Conservation (phyloP, 140 eudicot species). For the Oenanthe javanica region DNA sequence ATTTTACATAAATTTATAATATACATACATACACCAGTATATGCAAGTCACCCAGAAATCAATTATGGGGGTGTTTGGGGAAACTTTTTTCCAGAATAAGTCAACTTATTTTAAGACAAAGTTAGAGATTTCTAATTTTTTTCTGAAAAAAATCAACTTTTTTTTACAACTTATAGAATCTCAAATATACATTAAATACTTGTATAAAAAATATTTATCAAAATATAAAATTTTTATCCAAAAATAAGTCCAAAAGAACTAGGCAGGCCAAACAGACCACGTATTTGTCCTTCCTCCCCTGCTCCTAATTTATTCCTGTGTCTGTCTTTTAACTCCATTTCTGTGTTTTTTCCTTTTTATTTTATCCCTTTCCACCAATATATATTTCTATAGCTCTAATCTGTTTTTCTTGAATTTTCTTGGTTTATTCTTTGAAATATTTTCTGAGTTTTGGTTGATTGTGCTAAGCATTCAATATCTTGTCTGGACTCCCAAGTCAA, state of each 20-base stretch:
- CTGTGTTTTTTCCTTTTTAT: not conserved
- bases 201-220: too few species aligned
- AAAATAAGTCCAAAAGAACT: too few species aligned
- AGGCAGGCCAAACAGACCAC: too few species aligned
- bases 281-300: not conserved
- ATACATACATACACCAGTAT: not conserved
- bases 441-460: not conserved
- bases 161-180: too few species aligned
- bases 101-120: too few species aligned
- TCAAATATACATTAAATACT: too few species aligned
- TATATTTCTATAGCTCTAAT: not conserved
- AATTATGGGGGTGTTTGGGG: too few species aligned
- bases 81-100: too few species aligned
- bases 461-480: not conserved
- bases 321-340: conserved; percentile 1
- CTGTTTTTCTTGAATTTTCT: not conserved
- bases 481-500: not conserved
- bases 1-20: not conserved
- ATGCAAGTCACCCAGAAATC: not conserved
- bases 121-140: too few species aligned
- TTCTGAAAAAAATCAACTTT: too few species aligned
- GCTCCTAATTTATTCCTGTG: not conserved
- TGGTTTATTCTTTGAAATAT: not conserved
- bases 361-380: not conserved
- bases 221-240: too few species aligned